A percentile compares a stretch with the other conserved stretches of the same genome.
phyloP scores from a whole-genome alignment of 805 yeast genomes.

The Yarrowia sp. region DNA sequence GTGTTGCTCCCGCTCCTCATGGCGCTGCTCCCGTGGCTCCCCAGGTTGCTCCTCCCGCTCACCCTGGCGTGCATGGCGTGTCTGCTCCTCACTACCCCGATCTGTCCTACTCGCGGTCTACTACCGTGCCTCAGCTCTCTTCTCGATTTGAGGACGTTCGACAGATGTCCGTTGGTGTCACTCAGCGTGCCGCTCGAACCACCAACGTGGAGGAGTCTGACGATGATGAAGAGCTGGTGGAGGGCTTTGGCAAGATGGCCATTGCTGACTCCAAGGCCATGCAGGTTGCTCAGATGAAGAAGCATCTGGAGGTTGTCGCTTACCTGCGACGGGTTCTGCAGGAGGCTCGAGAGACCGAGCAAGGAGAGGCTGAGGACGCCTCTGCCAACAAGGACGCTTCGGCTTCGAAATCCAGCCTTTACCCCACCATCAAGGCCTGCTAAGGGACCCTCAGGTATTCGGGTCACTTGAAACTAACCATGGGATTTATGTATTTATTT shows the following conservation, averaged over 20 bases:
- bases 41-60: constrained; percentile 8
- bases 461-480: constrained; percentile 16
- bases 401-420: constrained; percentile 12
- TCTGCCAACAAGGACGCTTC: background rate
- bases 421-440: constrained; percentile 25
- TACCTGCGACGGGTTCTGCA: constrained; percentile 18
- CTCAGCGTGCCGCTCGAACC: constrained; percentile 24
- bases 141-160: constrained; percentile 24
- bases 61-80: background rate
- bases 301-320: constrained; percentile 13
- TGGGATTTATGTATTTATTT: constrained; percentile 24
- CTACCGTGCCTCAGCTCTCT: constrained; percentile 25
- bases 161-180: constrained; percentile 11
- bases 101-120: constrained; percentile 17
- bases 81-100: constrained; percentile 25
- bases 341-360: constrained; percentile 6
- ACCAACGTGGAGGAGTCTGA: constrained; percentile 18
- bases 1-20: constrained; percentile 3
- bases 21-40: constrained; percentile 22
- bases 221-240: constrained; percentile 19
- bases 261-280: constrained; percentile 24
- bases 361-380: background rate
- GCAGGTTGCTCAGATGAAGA: constrained; percentile 24
- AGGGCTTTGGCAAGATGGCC: constrained; percentile 23
- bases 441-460: background rate